Base-by-base conservation (phyloP, 192 early-diverging fungal genomes). In the Coemansia sp. region DNA sequence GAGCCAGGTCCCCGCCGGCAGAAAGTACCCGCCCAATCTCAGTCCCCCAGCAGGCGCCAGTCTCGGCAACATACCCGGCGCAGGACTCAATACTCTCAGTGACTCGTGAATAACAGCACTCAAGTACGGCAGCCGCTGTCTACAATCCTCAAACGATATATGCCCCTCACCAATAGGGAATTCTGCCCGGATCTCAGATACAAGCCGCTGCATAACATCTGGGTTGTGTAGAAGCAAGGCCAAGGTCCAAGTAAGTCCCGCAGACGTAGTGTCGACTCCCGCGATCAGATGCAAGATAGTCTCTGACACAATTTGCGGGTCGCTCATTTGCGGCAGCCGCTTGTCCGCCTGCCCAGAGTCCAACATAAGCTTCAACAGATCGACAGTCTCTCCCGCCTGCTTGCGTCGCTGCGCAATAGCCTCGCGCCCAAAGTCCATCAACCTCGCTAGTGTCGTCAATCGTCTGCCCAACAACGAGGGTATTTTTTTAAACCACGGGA, bases 231-330 rank as follows among this genome's bases (percentile, higher is more conserved):
- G 55, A 4, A 86, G 64, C 63, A 81, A 63, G 0, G 68, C 49
- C 47, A 84, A 14, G 1, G 83, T 74, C 85, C 82, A 86, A 0
- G 73, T 79, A 21, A 84, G 61, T 6, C 79, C 77, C 11, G 63
- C 39, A 14, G 78, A 66, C 3, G 85, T 86, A 1, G 85, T 84
- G 13, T 86, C 82, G 2, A 78, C 73, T 1, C 85, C 85, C 0
- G 81, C 78, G 2, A 84, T 58, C 21, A 86, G 68, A 19, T 84
- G 82, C 37, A 84, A 43, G 19, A 76, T 69, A 1, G 66, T 68
- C 42, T 86, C 82, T 4, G 75, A 70, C 14, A 75, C 69, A 40
- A 86, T 75, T 42, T 83, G 73, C 2, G 59, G 28, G 23, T 84
- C 74, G 37, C 17, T 73, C 69, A 84, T 65, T 3, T 17, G 35